phyloP scores from a whole-genome alignment of 2,329 filamentous ascomycete genomes.

The Colletotrichum trifolii region DNA sequence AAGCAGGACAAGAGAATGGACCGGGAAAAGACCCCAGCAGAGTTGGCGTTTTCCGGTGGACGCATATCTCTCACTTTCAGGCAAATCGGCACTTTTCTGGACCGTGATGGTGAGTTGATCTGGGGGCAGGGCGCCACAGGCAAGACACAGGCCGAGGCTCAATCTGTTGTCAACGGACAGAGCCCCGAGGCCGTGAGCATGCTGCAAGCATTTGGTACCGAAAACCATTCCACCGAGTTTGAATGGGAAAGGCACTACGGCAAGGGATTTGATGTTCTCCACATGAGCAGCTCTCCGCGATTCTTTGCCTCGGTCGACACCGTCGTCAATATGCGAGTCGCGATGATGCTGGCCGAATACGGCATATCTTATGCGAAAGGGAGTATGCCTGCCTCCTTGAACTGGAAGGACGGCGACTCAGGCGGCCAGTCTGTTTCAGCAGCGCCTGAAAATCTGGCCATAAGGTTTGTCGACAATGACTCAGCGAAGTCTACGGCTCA shows the following conservation, averaged over 20 bases:
- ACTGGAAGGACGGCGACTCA: conserved; percentile 41
- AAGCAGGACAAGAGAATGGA: conserved; percentile 82
- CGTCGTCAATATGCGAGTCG: conserved; percentile 60
- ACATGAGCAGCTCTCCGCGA: conserved; percentile 65
- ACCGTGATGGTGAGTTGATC: conserved; percentile 72
- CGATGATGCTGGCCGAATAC: conserved; percentile 61
- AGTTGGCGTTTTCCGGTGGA: conserved; percentile 78
- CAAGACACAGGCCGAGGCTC: conserved; percentile 72
- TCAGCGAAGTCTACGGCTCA: conserved; percentile 55
- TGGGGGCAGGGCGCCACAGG: conserved; percentile 91
- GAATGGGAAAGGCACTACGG: conserved; percentile 84
- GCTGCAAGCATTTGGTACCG: conserved; percentile 82
- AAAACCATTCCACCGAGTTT: conserved; percentile 81
- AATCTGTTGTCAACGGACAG: conserved; percentile 75
- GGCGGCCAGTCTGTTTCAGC: conserved; percentile 31
- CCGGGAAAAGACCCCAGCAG: conserved; percentile 74
- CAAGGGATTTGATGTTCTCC: conserved; percentile 83
- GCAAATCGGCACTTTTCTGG: conserved; percentile 86
- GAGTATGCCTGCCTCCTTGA: conserved; percentile 48
- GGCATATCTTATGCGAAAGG: conserved; percentile 59
- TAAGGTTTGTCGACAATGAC: conserved; percentile 69
- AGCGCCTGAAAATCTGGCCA: conserved; percentile 41
- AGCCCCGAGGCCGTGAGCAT: conserved; percentile 73
- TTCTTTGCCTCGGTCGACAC: conserved; percentile 62
- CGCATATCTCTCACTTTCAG: conserved; percentile 95